Evolutionary conservation across 805 yeast species (phyloP).

Genomic region (Clavispora phyllophila): DNA sequence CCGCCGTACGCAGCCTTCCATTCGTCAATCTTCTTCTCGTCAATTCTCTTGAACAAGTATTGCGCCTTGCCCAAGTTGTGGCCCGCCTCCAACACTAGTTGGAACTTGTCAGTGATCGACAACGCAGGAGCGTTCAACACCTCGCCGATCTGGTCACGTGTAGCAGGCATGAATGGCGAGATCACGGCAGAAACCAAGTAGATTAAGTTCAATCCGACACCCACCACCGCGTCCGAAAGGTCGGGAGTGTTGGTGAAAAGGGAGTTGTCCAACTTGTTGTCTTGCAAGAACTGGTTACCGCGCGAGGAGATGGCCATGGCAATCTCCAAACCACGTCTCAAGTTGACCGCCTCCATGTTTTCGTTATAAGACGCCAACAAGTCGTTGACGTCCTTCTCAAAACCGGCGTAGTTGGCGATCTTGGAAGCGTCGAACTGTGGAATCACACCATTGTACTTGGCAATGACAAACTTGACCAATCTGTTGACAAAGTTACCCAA

Average conservation of each 20-base stretch:
- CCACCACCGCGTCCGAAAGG: slow-evolving; percentile 86
- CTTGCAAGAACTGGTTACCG: slow-evolving; percentile 95
- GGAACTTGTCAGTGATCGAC: slow-evolving; percentile 71
- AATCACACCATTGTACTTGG: slow-evolving; percentile 88
- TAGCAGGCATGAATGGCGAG: slow-evolving; percentile 88
- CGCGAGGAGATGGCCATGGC: slow-evolving; percentile 90
- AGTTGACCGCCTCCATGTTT: slow-evolving; percentile 72
- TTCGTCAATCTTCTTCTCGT: slow-evolving; percentile 77
- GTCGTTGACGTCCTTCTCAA: slow-evolving; percentile 54
- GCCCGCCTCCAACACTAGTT: slow-evolving; percentile 63
- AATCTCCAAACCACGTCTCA: slow-evolving; percentile 84
- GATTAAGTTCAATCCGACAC: slow-evolving; percentile 82
- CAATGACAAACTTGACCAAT: slow-evolving; percentile 79
- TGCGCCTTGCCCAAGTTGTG: slow-evolving; percentile 89
- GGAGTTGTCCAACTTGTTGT: slow-evolving; percentile 88
- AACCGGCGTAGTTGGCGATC: slow-evolving; percentile 41
- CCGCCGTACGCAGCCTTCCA: slow-evolving; percentile 92
- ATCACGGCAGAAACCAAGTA: slow-evolving; percentile 80
- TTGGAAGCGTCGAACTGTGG: slow-evolving; percentile 56
- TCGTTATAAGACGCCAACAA: slow-evolving; percentile 58
- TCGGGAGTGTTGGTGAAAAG: slow-evolving; percentile 71
- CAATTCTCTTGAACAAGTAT: slow-evolving; percentile 88
- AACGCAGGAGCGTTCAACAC: slow-evolving; percentile 81
- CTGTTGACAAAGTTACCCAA: slow-evolving; percentile 96
- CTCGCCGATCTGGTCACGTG: slow-evolving; percentile 60